Conservation (phyloP, 202 grass and related monocot genomes). For the Dendrocalamus latiflorus region DNA sequence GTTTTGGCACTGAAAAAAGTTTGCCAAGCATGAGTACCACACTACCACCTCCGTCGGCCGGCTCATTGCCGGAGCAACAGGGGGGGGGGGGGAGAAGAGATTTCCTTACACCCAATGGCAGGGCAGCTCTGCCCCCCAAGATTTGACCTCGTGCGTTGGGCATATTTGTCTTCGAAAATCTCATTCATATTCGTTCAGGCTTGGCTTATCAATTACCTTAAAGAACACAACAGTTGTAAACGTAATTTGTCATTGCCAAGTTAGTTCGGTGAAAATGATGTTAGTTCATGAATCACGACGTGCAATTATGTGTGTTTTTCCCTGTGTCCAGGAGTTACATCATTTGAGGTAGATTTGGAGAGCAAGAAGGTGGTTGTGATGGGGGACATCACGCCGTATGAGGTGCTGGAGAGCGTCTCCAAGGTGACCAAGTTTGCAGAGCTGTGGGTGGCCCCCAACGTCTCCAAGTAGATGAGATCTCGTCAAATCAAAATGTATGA, state of each 20-base stretch:
- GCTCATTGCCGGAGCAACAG: background rate
- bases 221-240: background rate
- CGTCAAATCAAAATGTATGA: background rate
- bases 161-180: background rate
- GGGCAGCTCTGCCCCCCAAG: no score
- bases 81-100: no score
- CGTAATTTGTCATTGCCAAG: background rate
- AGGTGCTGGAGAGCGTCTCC: conserved; percentile 72
- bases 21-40: background rate
- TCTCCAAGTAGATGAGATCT: background rate
- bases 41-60: background rate
- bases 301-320: background rate
- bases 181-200: background rate
- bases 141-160: background rate
- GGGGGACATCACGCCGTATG: conserved; percentile 73
- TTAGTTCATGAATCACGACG: background rate
- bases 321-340: conserved; percentile 49
- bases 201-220: background rate
- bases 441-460: conserved; percentile 45
- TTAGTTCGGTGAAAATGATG: background rate
- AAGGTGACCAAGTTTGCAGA: conserved; percentile 79
- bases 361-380: conserved; percentile 77
- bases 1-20: background rate
- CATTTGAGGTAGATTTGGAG: conserved; percentile 82
- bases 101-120: background rate